Base-by-base conservation (phyloP, 2,329 filamentous ascomycete species). In the Fusarium caatingaense region DNA sequence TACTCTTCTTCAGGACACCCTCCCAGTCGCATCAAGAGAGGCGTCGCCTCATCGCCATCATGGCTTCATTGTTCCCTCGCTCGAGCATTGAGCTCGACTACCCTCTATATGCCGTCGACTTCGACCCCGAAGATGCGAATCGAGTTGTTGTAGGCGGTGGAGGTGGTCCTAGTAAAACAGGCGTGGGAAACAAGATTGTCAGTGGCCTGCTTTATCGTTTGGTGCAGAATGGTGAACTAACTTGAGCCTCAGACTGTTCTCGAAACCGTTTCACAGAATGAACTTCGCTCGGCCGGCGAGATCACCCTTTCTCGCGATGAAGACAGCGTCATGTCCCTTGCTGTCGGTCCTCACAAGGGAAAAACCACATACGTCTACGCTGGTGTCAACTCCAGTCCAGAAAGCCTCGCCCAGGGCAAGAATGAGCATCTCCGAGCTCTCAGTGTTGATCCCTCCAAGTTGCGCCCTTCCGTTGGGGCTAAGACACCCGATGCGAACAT, bases 341-440 rank as follows among this genome's bases (percentile, higher is more conserved):
- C 90, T 44, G 88, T 91, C 55, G 89, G 93, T 70, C 86, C 82
- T 76, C 86, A 76, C 80, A 87, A 83, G 80, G 83, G 83, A 53
- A 89, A 85, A 74, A 84, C 76, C 49, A 88, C 87, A 25, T 78
- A 84, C 45, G 47, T 83, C 56, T 90, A 92, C 71, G 93, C 94
- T 27, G 94, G 94, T 56, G 91, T 97, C 81, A 98, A 97, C 79
- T 94, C 93, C 63, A 92, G 91, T 62, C 85, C 89, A 48, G 86
- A 86, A 8, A 90, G 93, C 61, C 86, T 94, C 69, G 85, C 89
- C 72, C 89, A 90, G 69, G 92, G 92, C 69, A 91, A 88, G 77
- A 98, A 98, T 78, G 86, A 92, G 76, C 94, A 98, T 81, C 89
- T 98, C 70, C 89, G 94, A 69, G 87, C 92, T 12, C 92, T 97